Evolutionary conservation across 345 rosid species (phyloP).

Genomic region (Brassica carinata): DNA sequence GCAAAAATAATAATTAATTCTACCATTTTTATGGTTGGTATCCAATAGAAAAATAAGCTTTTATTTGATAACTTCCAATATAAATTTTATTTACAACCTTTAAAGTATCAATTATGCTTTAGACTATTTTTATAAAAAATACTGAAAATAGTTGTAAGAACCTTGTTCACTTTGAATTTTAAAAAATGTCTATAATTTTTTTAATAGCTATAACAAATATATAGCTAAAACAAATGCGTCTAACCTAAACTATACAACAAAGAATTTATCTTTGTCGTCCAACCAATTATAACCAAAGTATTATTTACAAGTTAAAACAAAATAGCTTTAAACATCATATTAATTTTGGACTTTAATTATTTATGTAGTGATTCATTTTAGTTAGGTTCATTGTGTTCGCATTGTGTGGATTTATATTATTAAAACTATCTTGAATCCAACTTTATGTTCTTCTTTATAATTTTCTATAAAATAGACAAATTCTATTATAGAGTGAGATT

Average conservation of each 20-base stretch:
- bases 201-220: background rate
- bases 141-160: background rate
- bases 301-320: background rate
- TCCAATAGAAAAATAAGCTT: slow-evolving; percentile 25
- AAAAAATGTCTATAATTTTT: background rate
- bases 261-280: background rate
- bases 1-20: slow-evolving; percentile 20
- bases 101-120: background rate
- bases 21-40: too few relatives aligned
- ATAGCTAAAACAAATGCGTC: background rate
- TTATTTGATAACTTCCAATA: background rate
- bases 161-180: too few relatives aligned
- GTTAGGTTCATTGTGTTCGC: too few relatives aligned
- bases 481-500: too few relatives aligned
- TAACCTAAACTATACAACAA: background rate
- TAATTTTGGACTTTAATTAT: background rate
- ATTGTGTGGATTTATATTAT: background rate
- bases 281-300: background rate
- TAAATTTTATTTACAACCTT: background rate
- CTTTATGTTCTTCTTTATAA: too few relatives aligned
- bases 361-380: background rate
- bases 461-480: too few relatives aligned
- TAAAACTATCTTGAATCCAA: background rate
- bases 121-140: background rate
- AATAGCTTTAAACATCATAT: background rate